phyloP scores from a whole-genome alignment of 2,329 filamentous ascomycete species.

The Didymella keratinophila region DNA sequence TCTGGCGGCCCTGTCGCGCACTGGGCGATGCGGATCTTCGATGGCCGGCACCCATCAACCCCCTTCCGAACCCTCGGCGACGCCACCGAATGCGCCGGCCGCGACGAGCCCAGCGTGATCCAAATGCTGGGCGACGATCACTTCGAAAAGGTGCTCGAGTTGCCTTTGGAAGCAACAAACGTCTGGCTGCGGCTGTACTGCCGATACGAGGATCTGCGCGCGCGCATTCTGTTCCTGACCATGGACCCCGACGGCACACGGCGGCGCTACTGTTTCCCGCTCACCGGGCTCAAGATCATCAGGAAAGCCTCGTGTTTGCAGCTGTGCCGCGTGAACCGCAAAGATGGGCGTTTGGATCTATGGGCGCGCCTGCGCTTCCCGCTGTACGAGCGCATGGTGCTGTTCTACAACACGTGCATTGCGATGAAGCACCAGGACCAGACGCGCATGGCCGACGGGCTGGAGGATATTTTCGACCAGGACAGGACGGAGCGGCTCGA shows the following conservation, averaged over 20 bases:
- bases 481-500: slow-evolving; percentile 50
- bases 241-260: slow-evolving; percentile 51
- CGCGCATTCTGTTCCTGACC: slow-evolving; percentile 62
- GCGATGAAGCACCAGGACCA: slow-evolving; percentile 66
- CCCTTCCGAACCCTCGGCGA: slow-evolving; percentile 47
- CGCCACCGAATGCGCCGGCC: slow-evolving; percentile 45
- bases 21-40: slow-evolving; percentile 56
- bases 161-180: slow-evolving; percentile 58
- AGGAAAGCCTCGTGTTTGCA: slow-evolving; percentile 53
- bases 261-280: slow-evolving; percentile 58
- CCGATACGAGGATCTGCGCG: slow-evolving; percentile 59
- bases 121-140: slow-evolving; percentile 49
- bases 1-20: slow-evolving; percentile 47
- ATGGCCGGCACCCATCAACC: slow-evolving; percentile 51
- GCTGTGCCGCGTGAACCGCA: slow-evolving; percentile 49
- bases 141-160: slow-evolving; percentile 52
- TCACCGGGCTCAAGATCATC: slow-evolving; percentile 57
- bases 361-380: slow-evolving; percentile 65
- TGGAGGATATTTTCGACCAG: slow-evolving; percentile 60
- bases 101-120: slow-evolving; percentile 47
- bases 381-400: slow-evolving; percentile 64
- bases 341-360: slow-evolving; percentile 54
- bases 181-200: slow-evolving; percentile 61
- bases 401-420: slow-evolving; percentile 65
- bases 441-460: slow-evolving; percentile 44